phyloP scores from a whole-genome alignment of 2,329 filamentous ascomycete species.

The Chalara sp. region DNA sequence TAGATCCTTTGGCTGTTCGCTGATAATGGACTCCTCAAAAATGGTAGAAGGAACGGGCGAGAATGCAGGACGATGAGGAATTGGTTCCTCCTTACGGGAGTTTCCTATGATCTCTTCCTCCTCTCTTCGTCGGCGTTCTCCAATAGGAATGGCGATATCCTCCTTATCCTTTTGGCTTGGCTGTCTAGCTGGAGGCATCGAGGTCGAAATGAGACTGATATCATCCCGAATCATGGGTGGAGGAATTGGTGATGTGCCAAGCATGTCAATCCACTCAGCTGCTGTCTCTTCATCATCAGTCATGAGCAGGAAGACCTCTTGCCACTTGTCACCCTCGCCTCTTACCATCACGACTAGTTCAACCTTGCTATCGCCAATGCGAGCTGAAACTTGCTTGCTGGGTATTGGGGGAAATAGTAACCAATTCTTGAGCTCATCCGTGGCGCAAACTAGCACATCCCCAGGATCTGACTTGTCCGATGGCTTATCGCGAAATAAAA shows the following conservation, averaged over 20 bases:
- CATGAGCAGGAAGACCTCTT: slow-evolving; percentile 72
- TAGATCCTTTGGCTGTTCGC: slow-evolving; percentile 9
- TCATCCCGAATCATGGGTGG: slow-evolving; percentile 29
- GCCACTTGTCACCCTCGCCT: slow-evolving; percentile 61
- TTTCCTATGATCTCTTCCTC: slow-evolving; percentile 7
- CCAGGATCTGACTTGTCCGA: slow-evolving; percentile 60
- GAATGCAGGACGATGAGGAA: too few relatives aligned
- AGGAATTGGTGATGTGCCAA: slow-evolving; percentile 60
- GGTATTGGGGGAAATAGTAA: slow-evolving; percentile 88
- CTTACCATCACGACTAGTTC: slow-evolving; percentile 85
- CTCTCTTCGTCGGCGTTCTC: slow-evolving; percentile 18
- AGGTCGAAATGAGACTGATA: slow-evolving; percentile 7
- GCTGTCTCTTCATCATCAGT: slow-evolving; percentile 55
- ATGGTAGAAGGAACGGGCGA: slow-evolving; percentile 1
- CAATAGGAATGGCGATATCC: slow-evolving; percentile 23
- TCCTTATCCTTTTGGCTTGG: slow-evolving; percentile 7
- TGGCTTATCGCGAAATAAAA: slow-evolving; percentile 77
- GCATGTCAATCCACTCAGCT: slow-evolving; percentile 80
- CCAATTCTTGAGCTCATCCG: slow-evolving; percentile 69
- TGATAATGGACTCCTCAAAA: slow-evolving; percentile 6
- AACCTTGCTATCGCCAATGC: slow-evolving; percentile 61
- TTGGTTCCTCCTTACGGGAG: not conserved
- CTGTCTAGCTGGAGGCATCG: slow-evolving; percentile 2
- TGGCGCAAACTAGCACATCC: slow-evolving; percentile 87
- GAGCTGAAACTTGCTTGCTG: slow-evolving; percentile 66